phyloP scores from a whole-genome alignment of 805 yeast genomes.

The Blastobotrys muscicola region DNA sequence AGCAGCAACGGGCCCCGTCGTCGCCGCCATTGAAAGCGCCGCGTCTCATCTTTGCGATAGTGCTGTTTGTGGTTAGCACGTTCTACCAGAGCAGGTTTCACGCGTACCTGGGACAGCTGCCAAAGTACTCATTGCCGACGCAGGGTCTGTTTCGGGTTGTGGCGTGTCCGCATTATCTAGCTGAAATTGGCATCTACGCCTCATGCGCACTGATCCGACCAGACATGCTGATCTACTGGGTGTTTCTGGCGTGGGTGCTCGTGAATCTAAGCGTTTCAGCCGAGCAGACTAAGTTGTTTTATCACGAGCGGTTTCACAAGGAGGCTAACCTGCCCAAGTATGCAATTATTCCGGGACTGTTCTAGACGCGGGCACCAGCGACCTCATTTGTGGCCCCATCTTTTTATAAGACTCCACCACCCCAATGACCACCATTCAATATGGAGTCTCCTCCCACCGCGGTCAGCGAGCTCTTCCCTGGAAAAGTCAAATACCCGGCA shows the following conservation, averaged over 20 bases:
- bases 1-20: background rate
- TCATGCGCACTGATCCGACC: slow-evolving; percentile 17
- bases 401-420: too few relatives aligned
- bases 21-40: background rate
- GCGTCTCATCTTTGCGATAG: background rate
- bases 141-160: slow-evolving; percentile 33
- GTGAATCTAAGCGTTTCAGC: slow-evolving; percentile 44
- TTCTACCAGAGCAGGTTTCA: slow-evolving; percentile 43
- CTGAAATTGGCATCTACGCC: slow-evolving; percentile 45
- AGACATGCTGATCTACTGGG: slow-evolving; percentile 9
- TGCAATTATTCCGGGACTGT: slow-evolving; percentile 15
- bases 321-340: slow-evolving; percentile 8
- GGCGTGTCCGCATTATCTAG: slow-evolving; percentile 55
- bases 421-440: too few relatives aligned
- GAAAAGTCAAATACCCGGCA: too few relatives aligned
- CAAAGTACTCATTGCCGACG: slow-evolving; percentile 46
- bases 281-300: slow-evolving; percentile 36
- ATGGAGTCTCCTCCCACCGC: too few relatives aligned
- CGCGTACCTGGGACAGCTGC: slow-evolving; percentile 36
- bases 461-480: too few relatives aligned
- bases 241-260: slow-evolving; percentile 24
- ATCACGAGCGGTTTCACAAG: slow-evolving; percentile 22
- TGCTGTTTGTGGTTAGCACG: slow-evolving; percentile 21
- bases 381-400: too few relatives aligned
- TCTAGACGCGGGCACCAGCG: slow-evolving; percentile 2